Base-by-base conservation (phyloP, 192 early-diverging fungal genomes). In the Dissophora ornata region DNA sequence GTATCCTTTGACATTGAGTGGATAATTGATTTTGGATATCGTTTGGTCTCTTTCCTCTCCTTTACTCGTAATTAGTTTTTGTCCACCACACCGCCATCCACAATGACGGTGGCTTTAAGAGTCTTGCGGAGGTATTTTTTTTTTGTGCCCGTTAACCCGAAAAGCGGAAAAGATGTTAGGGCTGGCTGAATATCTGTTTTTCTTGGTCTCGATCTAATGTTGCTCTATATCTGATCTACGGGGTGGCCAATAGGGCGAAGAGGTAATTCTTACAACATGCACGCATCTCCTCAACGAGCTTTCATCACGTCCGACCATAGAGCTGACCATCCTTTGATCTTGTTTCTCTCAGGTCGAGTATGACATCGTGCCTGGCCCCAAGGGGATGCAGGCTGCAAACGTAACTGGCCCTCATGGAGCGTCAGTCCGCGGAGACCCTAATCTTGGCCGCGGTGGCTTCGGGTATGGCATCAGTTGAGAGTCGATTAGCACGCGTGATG, bases 321-420 rank as follows among this genome's bases (percentile, higher is more conserved):
- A n/a, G n/a, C n/a, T n/a, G n/a, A 38, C 36, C 12, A 9, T 38
- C 12, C 5, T 38, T 38, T 38, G 5, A 38, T 38, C 36, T 38
- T 38, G 12, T 38, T 38, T 38, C 36, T 5, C 12, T 5, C 12
- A 89, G 88, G 91, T 93, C 22, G 91, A 93, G 49, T 93, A 91
- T 58, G 89, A 90, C 34, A 73, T 91, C 34, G 80, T 84, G 19
- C 81, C 86, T 46, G 93, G 95, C 18, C 85, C 90, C 45, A 96
- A 96, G 80, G 95, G 95, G 3, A 79, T 91, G 61, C 93, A 94
- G 70, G 95, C 95, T 6, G 87, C 92, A 19, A 86, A 92, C 38
- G 93, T 95, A 12, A 88, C 92, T 21, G 93, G 94, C 11, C 93
- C 92, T 3, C 67, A 82, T 62, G 91, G 93, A 46, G 57, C 63